A percentile compares a stretch with the other conserved stretches of the same genome.
phyloP scores from a whole-genome alignment of 2,329 filamentous ascomycete genomes.

The Penicillium brevicompactum region DNA sequence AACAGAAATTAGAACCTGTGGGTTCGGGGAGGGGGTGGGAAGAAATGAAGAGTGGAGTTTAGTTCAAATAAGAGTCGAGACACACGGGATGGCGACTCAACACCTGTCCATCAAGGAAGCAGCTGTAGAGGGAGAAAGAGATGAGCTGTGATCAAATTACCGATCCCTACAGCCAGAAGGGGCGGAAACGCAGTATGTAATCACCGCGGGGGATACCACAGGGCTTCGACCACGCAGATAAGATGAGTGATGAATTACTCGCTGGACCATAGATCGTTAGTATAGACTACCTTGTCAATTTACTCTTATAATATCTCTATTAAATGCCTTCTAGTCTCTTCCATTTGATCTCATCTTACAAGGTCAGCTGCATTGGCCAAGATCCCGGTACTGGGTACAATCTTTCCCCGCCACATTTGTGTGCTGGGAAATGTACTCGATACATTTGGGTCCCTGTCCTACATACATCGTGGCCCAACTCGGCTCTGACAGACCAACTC shows the following conservation, averaged over 20 bases:
- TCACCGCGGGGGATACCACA: constrained; percentile 4
- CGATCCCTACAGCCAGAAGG: constrained; percentile 10
- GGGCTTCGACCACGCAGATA: constrained; percentile 2
- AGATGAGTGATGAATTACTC: not conserved
- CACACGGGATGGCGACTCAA: constrained; percentile 18
- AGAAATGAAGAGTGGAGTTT: constrained; percentile 15
- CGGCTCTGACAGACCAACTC: constrained; percentile 14
- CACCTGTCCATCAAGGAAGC: constrained; percentile 24
- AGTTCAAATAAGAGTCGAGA: constrained; percentile 18
- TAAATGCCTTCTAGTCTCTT: not conserved
- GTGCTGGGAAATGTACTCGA: constrained; percentile 9
- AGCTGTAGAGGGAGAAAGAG: constrained; percentile 16
- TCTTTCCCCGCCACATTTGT: constrained; percentile 17
- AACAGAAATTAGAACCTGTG: constrained; percentile 22
- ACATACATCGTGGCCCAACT: constrained; percentile 38
- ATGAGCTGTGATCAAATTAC: constrained; percentile 16
- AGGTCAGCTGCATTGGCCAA: constrained; percentile 2
- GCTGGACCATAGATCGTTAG: not conserved
- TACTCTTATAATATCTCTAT: not conserved
- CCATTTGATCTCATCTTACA: constrained; percentile 2
- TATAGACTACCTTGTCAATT: not conserved
- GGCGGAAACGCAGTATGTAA: constrained; percentile 9
- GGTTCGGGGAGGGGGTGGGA: constrained; percentile 16
- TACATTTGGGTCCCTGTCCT: constrained; percentile 7
- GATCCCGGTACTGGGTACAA: constrained; percentile 23